Conservation (phyloP, 1,284 basidiomycete genomes). For the Pterulicium gracile region DNA sequence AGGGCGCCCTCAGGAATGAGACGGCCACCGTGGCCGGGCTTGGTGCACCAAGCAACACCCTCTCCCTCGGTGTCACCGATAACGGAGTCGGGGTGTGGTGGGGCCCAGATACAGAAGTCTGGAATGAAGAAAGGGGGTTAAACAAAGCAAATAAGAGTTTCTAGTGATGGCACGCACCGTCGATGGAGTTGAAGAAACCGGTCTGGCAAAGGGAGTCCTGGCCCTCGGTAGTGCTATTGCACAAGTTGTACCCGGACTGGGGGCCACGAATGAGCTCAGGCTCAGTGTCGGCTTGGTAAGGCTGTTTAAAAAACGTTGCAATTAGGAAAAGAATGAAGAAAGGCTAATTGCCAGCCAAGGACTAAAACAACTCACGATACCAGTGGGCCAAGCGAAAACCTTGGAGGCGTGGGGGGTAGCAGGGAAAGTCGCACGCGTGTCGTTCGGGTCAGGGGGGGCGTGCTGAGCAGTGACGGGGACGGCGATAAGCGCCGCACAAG, state of each 20-base stretch:
- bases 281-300: constrained; percentile 13
- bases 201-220: constrained; percentile 27
- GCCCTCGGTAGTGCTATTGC: constrained; percentile 27
- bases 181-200: constrained; percentile 18
- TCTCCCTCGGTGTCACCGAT: constrained; percentile 49
- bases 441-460: not conserved
- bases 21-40: constrained; percentile 41
- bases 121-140: not conserved
- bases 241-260: constrained; percentile 25
- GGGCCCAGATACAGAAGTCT: constrained; percentile 50
- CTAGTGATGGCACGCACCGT: constrained; percentile 12
- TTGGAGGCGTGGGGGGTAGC: constrained; percentile 42
- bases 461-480: no score
- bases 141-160: not conserved
- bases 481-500: no score
- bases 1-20: constrained; percentile 42
- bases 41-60: constrained; percentile 56
- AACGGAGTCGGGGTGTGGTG: constrained; percentile 28
- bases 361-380: constrained; percentile 31
- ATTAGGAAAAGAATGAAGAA: not conserved
- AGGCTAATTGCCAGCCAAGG: not conserved
- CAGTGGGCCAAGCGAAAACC: constrained; percentile 35
- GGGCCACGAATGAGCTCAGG: constrained; percentile 15
- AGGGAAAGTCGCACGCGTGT: constrained; percentile 32
- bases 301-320: constrained; percentile 11